Conservation (phyloP, 768 basidiomycete genomes). For the Lyophyllum semitale region DNA sequence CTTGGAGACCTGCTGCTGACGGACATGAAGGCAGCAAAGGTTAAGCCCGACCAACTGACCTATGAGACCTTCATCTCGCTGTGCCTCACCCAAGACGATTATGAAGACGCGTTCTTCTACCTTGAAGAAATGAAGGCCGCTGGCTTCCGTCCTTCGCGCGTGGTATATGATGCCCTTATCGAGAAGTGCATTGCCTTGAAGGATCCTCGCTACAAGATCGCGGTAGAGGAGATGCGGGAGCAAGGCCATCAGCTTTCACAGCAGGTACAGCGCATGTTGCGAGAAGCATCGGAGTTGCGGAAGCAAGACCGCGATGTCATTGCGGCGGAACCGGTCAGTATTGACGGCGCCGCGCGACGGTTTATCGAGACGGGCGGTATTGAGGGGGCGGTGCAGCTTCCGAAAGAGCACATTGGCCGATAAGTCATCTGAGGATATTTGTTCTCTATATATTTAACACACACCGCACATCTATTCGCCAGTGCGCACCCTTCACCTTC, state of each 20-base stretch:
- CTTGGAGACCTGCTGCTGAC: constrained; percentile 68
- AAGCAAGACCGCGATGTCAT: background rate
- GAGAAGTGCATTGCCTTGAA: constrained; percentile 53
- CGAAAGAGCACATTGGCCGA: constrained; percentile 6
- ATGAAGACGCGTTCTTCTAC: constrained; percentile 88
- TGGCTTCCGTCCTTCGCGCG: constrained; percentile 50
- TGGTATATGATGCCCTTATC: constrained; percentile 62
- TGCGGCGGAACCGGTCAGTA: background rate
- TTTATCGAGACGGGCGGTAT: constrained; percentile 37
- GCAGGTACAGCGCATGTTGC: constrained; percentile 18
- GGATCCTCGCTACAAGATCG: constrained; percentile 66
- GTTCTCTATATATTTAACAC: background rate
- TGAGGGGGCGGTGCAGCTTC: constrained; percentile 11
- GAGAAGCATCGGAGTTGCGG: background rate
- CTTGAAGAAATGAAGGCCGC: constrained; percentile 85
- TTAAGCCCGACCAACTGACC: constrained; percentile 59
- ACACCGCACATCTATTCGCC: background rate
- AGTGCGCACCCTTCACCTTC: background rate
- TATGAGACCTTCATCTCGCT: constrained; percentile 71
- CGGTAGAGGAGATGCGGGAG: constrained; percentile 71
- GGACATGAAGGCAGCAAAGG: constrained; percentile 61
- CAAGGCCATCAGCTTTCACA: constrained; percentile 46
- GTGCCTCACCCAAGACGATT: constrained; percentile 68
- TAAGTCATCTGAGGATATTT: background rate
- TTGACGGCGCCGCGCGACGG: constrained; percentile 28